A percentile compares a stretch with the other conserved stretches of the same genome.
These are phyloP conservation scores for Lasiodiplodia sp. DNA, from an alignment of 2,329 filamentous ascomycete species.

Conservation along the genomic window DNA sequence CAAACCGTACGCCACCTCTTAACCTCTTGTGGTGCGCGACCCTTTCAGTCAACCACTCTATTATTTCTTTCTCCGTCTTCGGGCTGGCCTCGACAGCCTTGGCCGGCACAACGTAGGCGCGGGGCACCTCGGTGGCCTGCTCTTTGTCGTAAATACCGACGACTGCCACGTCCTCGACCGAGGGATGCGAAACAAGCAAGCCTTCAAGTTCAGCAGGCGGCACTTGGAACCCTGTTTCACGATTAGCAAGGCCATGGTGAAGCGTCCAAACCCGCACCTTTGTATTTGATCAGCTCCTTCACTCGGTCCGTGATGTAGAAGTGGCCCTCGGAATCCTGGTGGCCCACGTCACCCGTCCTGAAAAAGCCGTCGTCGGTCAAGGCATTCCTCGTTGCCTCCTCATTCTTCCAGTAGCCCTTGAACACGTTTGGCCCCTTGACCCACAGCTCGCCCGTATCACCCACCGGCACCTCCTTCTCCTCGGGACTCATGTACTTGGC, in stretches of 20 bases:
- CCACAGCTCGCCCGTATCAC: conserved; percentile 67
- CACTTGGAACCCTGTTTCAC: conserved; percentile 51
- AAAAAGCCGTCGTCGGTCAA: conserved; percentile 84
- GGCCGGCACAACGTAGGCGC: conserved; percentile 47
- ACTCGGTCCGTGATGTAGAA: conserved; percentile 87
- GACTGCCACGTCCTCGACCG: conserved; percentile 54
- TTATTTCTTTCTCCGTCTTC: conserved; percentile 48
- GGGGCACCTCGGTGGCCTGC: conserved; percentile 53
- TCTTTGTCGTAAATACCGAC: conserved; percentile 55
- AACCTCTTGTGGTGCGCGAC: conserved; percentile 57
- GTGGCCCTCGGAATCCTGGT: conserved; percentile 77
- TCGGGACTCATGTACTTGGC: conserved; percentile 77
- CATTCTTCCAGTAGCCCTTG: conserved; percentile 78
- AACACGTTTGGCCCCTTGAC: conserved; percentile 83
- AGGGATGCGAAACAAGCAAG: conserved; percentile 50
- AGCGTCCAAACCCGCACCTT: conserved; percentile 33
- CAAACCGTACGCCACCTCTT: conserved; percentile 54
- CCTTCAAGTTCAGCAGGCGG: conserved; percentile 58
- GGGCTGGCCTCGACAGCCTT: conserved; percentile 42
- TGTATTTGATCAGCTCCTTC: conserved; percentile 54
- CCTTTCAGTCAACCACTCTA: conserved; percentile 51
- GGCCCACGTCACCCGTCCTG: conserved; percentile 87
- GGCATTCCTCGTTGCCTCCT: conserved; percentile 72
- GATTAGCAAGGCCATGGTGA: neutral
- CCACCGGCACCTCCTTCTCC: conserved; percentile 66